Evolutionary conservation across 1,139 yeast species (phyloP).

Genomic region (Entelexis sorbosivorans): DNA sequence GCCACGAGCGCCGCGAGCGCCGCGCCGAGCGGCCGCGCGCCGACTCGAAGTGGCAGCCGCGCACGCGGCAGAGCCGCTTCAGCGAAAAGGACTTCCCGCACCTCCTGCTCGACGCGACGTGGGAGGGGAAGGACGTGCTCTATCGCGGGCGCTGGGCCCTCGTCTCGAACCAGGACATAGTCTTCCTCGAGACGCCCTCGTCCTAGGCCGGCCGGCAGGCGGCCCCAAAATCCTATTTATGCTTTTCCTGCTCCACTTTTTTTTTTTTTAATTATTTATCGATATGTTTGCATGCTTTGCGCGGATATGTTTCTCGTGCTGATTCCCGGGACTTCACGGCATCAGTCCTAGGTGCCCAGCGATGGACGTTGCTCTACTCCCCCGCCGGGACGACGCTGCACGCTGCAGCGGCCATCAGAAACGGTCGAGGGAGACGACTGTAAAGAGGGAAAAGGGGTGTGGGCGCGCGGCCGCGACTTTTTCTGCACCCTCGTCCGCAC

Average conservation of each 20-base stretch:
- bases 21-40: neutral
- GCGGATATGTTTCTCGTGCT: constrained; percentile 29
- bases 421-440: constrained; percentile 16
- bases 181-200: neutral
- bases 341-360: constrained; percentile 33
- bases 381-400: constrained; percentile 1
- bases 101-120: constrained; percentile 13
- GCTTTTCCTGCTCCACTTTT: no score
- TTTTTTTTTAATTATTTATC: no score
- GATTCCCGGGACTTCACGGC: constrained; percentile 31
- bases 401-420: neutral
- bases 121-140: constrained; percentile 22
- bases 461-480: neutral
- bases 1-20: no score
- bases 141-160: constrained; percentile 21
- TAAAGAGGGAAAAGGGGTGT: constrained; percentile 4
- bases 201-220: no score
- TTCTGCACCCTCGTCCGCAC: neutral
- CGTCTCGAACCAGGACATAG: constrained; percentile 12
- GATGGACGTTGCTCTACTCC: constrained; percentile 25
- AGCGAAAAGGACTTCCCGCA: constrained; percentile 21
- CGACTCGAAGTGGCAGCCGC: constrained; percentile 18
- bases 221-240: no score
- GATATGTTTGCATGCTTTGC: no score
- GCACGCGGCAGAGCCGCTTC: constrained; percentile 14